phyloP scores from a whole-genome alignment of 2,329 filamentous ascomycete genomes.

The Trichoderma sp. region DNA sequence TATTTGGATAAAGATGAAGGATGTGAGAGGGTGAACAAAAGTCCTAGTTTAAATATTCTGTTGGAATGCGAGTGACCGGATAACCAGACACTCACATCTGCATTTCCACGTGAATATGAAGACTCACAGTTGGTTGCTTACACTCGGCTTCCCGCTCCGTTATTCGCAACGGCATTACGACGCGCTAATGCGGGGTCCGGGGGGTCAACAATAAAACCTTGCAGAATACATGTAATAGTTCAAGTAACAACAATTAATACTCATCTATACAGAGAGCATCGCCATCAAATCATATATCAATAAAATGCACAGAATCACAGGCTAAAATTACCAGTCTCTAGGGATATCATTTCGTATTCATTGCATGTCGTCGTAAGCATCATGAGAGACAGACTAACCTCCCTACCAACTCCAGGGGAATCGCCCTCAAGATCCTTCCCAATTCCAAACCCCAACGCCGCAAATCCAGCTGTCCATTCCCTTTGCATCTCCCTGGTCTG shows the following conservation, averaged over 20 bases:
- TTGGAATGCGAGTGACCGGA: too few species aligned
- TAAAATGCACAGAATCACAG: not conserved
- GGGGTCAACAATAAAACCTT: too few species aligned
- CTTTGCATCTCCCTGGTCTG: conserved; percentile 16
- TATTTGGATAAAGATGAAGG: not conserved
- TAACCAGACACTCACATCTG: not conserved
- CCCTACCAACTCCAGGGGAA: conserved; percentile 22
- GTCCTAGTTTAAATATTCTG: not conserved
- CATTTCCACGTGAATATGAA: not conserved
- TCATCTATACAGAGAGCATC: not conserved
- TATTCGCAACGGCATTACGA: not conserved
- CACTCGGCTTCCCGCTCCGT: not conserved
- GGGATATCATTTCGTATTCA: conserved; percentile 29
- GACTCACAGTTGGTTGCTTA: not conserved
- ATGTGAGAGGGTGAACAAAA: not conserved
- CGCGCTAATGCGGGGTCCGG: conserved; percentile 3
- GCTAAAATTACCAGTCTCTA: not conserved
- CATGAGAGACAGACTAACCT: conserved; percentile 27
- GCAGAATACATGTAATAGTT: not conserved
- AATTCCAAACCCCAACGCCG: conserved; percentile 24
- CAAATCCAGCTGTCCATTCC: conserved; percentile 14
- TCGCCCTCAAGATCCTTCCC: conserved; percentile 26
- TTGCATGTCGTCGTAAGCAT: conserved; percentile 34
- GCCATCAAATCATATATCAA: not conserved
- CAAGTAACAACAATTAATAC: not conserved